A percentile compares a stretch with the other conserved stretches of the same genome.
Evolutionary conservation across 768 basidiomycete genomes (phyloP).

Genomic region (Sistotremastrum niveocremeum): DNA sequence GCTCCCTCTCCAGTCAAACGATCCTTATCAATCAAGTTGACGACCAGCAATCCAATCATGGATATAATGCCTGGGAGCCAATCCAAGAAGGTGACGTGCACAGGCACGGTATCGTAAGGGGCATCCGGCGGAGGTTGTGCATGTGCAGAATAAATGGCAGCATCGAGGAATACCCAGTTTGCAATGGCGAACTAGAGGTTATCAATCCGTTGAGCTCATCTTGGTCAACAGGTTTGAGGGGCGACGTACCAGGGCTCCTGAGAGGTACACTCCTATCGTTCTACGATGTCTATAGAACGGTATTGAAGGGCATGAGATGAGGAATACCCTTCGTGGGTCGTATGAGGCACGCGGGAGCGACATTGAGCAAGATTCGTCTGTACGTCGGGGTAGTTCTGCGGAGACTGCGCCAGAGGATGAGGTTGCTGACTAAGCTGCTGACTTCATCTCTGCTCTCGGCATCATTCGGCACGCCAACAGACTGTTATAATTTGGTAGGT

Average conservation of each 20-base stretch:
- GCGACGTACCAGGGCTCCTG: slow-evolving; percentile 74
- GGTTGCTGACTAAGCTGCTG: no score
- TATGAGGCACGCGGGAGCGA: slow-evolving; percentile 60
- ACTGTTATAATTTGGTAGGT: no score
- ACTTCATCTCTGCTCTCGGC: no score
- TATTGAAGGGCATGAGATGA: slow-evolving; percentile 74
- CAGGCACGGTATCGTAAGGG: slow-evolving; percentile 53
- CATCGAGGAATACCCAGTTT: slow-evolving; percentile 92
- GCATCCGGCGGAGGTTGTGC: slow-evolving; percentile 63
- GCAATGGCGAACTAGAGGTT: slow-evolving; percentile 72
- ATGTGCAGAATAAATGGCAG: slow-evolving; percentile 79
- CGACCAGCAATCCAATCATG: slow-evolving; percentile 80
- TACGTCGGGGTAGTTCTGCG: no score
- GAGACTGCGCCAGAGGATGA: no score
- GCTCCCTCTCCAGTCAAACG: slow-evolving; percentile 66
- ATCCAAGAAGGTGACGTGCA: slow-evolving; percentile 85
- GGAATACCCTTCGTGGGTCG: slow-evolving; percentile 77
- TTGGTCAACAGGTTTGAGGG: background rate
- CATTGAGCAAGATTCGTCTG: slow-evolving; percentile 21
- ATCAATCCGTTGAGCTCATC: background rate
- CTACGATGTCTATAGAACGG: slow-evolving; percentile 66
- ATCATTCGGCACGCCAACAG: no score
- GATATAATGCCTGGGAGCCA: slow-evolving; percentile 97
- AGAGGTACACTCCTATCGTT: slow-evolving; percentile 78
- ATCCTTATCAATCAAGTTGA: slow-evolving; percentile 93